phyloP scores from a whole-genome alignment of 2,329 filamentous ascomycete species.

The Polytolypa hystricis region DNA sequence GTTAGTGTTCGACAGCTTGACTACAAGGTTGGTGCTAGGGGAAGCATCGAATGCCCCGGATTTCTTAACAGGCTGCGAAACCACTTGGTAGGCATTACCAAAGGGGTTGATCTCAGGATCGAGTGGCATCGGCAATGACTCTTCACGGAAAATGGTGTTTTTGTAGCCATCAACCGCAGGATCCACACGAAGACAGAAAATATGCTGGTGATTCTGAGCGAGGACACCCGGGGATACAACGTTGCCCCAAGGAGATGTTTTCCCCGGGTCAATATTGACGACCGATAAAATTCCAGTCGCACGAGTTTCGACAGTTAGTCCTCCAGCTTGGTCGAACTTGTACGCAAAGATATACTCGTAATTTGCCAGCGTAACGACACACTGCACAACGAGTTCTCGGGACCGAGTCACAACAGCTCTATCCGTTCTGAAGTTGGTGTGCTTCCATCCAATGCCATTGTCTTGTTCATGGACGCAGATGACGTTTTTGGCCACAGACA shows the following conservation, averaged over 20 bases:
- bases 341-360: constrained; percentile 61
- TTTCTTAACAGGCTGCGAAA: constrained; percentile 36
- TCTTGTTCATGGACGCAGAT: constrained; percentile 61
- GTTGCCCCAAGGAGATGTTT: constrained; percentile 47
- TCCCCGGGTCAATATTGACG: constrained; percentile 48
- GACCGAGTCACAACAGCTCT: constrained; percentile 51
- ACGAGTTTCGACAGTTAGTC: constrained; percentile 49
- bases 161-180: constrained; percentile 48
- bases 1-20: constrained; percentile 39
- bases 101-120: constrained; percentile 47
- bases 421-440: constrained; percentile 56
- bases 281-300: constrained; percentile 58
- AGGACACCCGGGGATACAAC: constrained; percentile 54
- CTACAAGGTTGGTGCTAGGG: constrained; percentile 33
- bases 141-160: constrained; percentile 45
- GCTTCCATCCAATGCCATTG: constrained; percentile 58
- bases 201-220: constrained; percentile 60
- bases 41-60: constrained; percentile 44
- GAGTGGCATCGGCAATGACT: constrained; percentile 40
- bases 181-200: constrained; percentile 56
- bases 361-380: constrained; percentile 58
- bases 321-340: constrained; percentile 53
- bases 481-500: constrained; percentile 46
- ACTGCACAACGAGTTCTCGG: constrained; percentile 55
- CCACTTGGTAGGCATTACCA: constrained; percentile 50